Conservation (phyloP, 1,139 yeast species). For the Pichia sp. region DNA sequence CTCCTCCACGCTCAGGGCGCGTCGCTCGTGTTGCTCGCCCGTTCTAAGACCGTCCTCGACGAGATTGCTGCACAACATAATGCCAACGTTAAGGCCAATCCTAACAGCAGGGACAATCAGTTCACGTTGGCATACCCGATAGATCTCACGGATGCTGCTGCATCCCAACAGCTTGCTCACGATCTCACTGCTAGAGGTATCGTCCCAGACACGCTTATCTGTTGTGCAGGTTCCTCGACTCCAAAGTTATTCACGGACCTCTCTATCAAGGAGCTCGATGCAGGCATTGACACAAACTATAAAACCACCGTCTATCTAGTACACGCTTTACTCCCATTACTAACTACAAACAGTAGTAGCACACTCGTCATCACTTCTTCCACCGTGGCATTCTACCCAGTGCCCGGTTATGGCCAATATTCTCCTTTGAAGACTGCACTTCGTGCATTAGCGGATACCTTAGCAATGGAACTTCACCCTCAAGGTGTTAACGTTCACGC, state of each 20-base stretch:
- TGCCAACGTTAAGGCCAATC: slow-evolving; percentile 50
- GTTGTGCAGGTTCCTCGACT: slow-evolving; percentile 83
- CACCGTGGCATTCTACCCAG: slow-evolving; percentile 74
- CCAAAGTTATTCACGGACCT: slow-evolving; percentile 76
- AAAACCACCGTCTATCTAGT: slow-evolving; percentile 63
- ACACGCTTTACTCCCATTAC: slow-evolving; percentile 51
- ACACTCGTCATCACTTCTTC: slow-evolving; percentile 76
- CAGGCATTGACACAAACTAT: slow-evolving; percentile 66
- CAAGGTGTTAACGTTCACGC: slow-evolving; percentile 55
- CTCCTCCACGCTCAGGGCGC: slow-evolving; percentile 48
- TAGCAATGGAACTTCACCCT: slow-evolving; percentile 75
- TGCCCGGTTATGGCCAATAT: slow-evolving; percentile 87
- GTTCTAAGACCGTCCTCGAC: slow-evolving; percentile 56
- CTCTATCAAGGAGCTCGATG: slow-evolving; percentile 46
- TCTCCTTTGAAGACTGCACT: slow-evolving; percentile 87
- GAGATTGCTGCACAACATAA: slow-evolving; percentile 30
- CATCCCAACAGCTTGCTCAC: slow-evolving; percentile 32
- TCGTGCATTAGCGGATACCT: slow-evolving; percentile 61
- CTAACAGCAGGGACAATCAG: slow-evolving; percentile 31
- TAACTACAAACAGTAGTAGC: slow-evolving; percentile 43
- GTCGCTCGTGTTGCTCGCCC: slow-evolving; percentile 63
- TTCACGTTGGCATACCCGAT: slow-evolving; percentile 45
- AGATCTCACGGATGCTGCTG: slow-evolving; percentile 60
- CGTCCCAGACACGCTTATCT: slow-evolving; percentile 63
- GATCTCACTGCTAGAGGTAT: slow-evolving; percentile 13